A percentile compares a stretch with the other conserved stretches of the same genome.
These are phyloP conservation scores for Solanum etuberosum DNA, from an alignment of 257 asterid species.

Conservation along the genomic window DNA sequence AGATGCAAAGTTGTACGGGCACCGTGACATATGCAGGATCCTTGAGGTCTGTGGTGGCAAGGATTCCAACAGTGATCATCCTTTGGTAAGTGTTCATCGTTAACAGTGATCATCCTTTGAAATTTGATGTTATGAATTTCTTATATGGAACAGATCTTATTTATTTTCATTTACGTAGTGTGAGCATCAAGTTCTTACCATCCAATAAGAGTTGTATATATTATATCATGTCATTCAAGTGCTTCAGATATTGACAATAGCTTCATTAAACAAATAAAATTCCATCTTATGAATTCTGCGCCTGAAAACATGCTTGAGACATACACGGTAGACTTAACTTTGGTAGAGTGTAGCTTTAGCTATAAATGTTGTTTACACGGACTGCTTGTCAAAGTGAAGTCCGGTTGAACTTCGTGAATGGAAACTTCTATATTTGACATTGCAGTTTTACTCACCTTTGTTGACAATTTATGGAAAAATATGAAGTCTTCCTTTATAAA, in stretches of 20 bases:
- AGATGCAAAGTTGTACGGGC: slow-evolving; percentile 45
- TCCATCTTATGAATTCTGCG: background rate
- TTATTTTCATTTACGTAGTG: background rate
- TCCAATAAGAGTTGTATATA: background rate
- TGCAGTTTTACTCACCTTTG: background rate
- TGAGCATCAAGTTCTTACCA: background rate
- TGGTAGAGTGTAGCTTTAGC: background rate
- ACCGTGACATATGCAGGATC: slow-evolving; percentile 55
- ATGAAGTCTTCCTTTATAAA: background rate
- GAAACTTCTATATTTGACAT: background rate
- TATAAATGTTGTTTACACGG: background rate
- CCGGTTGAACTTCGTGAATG: background rate
- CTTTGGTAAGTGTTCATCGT: slow-evolving; percentile 21
- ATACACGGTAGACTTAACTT: background rate
- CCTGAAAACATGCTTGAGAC: background rate
- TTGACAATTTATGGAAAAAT: background rate
- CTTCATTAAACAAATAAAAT: background rate
- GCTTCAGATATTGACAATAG: background rate
- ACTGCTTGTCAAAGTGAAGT: background rate
- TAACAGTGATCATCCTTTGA: background rate
- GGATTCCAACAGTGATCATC: slow-evolving; percentile 31
- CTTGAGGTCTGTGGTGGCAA: slow-evolving; percentile 51
- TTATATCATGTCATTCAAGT: background rate
- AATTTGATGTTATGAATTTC: background rate
- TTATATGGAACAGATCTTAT: background rate